A percentile compares a stretch with the other conserved stretches of the same genome.
Evolutionary conservation across 106 monocot species (phyloP).

Genomic region (Narthecium ossifragum): DNA sequence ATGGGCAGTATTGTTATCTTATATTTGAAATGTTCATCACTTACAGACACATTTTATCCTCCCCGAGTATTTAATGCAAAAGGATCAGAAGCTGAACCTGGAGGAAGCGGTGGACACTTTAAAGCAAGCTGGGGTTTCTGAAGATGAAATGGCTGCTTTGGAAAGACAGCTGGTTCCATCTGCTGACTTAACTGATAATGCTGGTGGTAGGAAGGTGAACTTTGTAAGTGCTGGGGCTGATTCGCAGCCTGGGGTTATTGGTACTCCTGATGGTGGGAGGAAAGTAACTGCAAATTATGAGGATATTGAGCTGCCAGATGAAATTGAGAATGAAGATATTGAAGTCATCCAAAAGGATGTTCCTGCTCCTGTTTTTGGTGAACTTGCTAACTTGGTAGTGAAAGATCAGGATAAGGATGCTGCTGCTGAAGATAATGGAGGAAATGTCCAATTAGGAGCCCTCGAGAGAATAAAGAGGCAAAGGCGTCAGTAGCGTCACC

Average conservation of each 20-base stretch:
- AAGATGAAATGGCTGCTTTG: slow-evolving; percentile 83
- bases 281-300: slow-evolving; percentile 47
- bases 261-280: slow-evolving; percentile 27
- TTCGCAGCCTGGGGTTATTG: slow-evolving; percentile 24
- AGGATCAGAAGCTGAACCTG: slow-evolving; percentile 56
- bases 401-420: slow-evolving; percentile 26
- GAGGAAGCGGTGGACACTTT: slow-evolving; percentile 67
- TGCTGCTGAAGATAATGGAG: slow-evolving; percentile 29
- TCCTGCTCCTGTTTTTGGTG: slow-evolving; percentile 84
- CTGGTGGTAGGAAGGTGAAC: slow-evolving; percentile 39
- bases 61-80: slow-evolving; percentile 84
- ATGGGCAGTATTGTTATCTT: neutral
- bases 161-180: slow-evolving; percentile 67
- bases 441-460: slow-evolving; percentile 52
- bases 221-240: slow-evolving; percentile 84
- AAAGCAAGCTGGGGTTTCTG: slow-evolving; percentile 43
- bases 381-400: slow-evolving; percentile 44
- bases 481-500: slow-evolving; percentile 29
- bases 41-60: slow-evolving; percentile 92
- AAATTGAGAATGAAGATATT: slow-evolving; percentile 64
- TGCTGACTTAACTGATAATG: slow-evolving; percentile 18
- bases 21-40: neutral
- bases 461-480: slow-evolving; percentile 93
- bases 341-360: slow-evolving; percentile 76
- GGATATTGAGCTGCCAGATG: slow-evolving; percentile 93